Conservation (phyloP, 768 basidiomycete species). For the Stropharia rugosoannulata region DNA sequence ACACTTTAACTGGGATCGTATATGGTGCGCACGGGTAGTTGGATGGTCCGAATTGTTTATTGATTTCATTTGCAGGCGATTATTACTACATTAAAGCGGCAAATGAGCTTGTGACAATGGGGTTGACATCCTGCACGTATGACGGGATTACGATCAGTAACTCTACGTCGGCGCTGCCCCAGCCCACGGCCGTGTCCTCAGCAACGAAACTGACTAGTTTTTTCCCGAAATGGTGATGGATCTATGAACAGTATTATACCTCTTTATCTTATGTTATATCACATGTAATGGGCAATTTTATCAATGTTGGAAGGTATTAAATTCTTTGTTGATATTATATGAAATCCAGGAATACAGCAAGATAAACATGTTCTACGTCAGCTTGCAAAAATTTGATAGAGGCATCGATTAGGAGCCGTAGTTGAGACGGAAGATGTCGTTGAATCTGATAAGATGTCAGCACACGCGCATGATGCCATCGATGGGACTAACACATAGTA, state of each 20-base stretch:
- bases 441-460: slow-evolving; percentile 45
- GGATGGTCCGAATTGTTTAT: background rate
- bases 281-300: background rate
- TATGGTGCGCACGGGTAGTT: slow-evolving; percentile 30
- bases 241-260: background rate
- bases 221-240: background rate
- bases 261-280: background rate
- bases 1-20: slow-evolving; percentile 60
- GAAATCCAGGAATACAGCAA: slow-evolving; percentile 18
- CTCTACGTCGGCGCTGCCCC: background rate
- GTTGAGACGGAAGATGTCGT: slow-evolving; percentile 94
- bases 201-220: slow-evolving; percentile 9
- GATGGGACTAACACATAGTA: slow-evolving; percentile 77
- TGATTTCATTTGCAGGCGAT: slow-evolving; percentile 42
- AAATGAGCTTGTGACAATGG: slow-evolving; percentile 48
- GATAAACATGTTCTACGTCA: slow-evolving; percentile 5
- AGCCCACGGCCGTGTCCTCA: slow-evolving; percentile 1
- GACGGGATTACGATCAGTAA: background rate
- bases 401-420: slow-evolving; percentile 38
- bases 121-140: slow-evolving; percentile 37
- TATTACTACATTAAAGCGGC: slow-evolving; percentile 61
- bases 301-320: background rate
- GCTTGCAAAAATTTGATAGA: background rate
- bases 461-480: background rate
- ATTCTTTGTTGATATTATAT: slow-evolving; percentile 14